Evolutionary conservation across 192 early-diverging fungal genomes (phyloP), one percentile per base, ranked within the genome.

Genomic region (Backusella tuberculispora): DNA sequence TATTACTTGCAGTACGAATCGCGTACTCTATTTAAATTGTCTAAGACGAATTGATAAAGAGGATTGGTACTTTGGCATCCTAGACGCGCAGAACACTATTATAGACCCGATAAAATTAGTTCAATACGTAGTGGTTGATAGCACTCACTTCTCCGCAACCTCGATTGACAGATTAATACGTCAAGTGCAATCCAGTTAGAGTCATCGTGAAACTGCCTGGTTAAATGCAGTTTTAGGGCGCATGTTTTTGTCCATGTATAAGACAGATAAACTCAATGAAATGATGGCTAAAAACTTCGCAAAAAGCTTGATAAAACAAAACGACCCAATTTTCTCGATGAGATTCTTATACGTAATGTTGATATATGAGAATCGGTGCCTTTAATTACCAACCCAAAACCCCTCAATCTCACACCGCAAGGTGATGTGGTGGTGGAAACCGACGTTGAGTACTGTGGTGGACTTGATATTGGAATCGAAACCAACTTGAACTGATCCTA

Each of bases 51-150:
- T 82, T 3, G 92, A 96, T 73, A 98, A 98, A 82, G 96, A 98
- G 78, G 94, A 95, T 76, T 98, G 96, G 96, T 94, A 91, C 68
- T 87, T 94, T 86, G 42, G 93, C 90, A 76, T 84, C 93, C 8
- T 90, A 85, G n/a, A 81, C 80, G 15, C 88, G 12, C 80, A 95
- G 78, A 76, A 88, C 6, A 13, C 6, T 1, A 24, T 69, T 17
- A 12, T 7, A 34, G 83, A 92, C 70, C 89, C 90, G 13, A 41
- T 70, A 15, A 44, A 68, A 37, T 64, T 47, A 5, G 24, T 13
- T 29, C 44, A 47, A 37, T 69, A 46, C 29, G 44, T 50, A n/a
- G 65, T 40, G 40, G 21, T 81, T 72, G 80, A 83, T 74, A 75
- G 60, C 40, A 83, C 85, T 29, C 63, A 71, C 1, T 82, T 84